Percentiles rank a stretch among this genome's conserved stretches.
These are phyloP conservation scores for Combretum micranthum DNA, from an alignment of 345 rosid species.

Conservation along the genomic window DNA sequence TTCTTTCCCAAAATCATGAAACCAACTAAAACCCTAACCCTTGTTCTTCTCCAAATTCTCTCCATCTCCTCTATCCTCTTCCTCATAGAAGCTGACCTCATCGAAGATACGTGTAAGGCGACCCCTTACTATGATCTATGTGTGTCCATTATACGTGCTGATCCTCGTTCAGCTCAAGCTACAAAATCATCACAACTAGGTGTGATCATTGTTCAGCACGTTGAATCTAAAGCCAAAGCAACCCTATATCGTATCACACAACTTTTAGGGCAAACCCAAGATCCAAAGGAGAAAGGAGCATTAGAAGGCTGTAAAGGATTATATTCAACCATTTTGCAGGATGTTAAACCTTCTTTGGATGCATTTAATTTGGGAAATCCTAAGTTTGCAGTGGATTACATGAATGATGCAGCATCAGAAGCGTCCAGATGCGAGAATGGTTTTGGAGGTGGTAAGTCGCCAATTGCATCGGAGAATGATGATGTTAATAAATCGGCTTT, in stretches of 20 bases:
- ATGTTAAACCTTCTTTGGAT: slow-evolving; percentile 11
- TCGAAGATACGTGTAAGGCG: slow-evolving; percentile 9
- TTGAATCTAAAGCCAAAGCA: slow-evolving; percentile 9
- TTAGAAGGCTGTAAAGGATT: slow-evolving; percentile 10
- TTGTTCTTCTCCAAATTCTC: neutral
- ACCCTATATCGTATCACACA: slow-evolving; percentile 12
- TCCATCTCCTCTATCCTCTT: neutral
- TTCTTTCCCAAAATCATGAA: too few species aligned
- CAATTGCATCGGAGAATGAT: slow-evolving; percentile 14
- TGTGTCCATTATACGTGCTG: slow-evolving; percentile 7
- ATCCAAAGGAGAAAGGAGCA: slow-evolving; percentile 11
- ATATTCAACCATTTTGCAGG: slow-evolving; percentile 20
- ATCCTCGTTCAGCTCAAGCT: slow-evolving; percentile 8
- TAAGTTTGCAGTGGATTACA: slow-evolving; percentile 17
- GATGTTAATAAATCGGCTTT: slow-evolving; percentile 10
- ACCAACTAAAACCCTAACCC: too few species aligned
- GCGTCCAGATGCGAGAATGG: slow-evolving; percentile 16
- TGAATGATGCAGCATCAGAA: slow-evolving; percentile 15
- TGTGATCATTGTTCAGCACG: slow-evolving; percentile 20
- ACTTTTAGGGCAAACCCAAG: slow-evolving; percentile 7
- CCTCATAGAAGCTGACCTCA: neutral
- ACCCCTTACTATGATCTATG: slow-evolving; percentile 17
- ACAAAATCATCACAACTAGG: slow-evolving; percentile 13
- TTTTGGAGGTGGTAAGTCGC: slow-evolving; percentile 19
- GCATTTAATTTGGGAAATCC: slow-evolving; percentile 19